These are phyloP conservation scores for Astrephomene gubernaculifera DNA, from an alignment of 139 green algal species.

Conservation along the genomic window DNA sequence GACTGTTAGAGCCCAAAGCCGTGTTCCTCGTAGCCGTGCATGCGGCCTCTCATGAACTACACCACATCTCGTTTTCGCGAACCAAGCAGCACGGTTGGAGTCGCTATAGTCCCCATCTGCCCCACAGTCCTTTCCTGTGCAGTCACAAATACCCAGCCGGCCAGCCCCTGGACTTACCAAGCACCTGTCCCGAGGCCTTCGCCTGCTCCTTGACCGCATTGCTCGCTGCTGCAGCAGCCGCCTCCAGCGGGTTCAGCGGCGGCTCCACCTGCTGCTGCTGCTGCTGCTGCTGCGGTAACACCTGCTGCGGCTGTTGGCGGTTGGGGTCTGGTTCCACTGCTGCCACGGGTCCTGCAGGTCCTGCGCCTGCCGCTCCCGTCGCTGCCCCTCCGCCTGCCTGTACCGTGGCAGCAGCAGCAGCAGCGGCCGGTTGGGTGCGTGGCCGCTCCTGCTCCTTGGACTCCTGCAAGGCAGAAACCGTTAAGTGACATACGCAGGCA, in stretches of 20 bases:
- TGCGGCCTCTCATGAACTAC: no score
- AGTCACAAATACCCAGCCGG: no score
- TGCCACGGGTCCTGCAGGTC: background rate
- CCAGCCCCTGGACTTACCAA: background rate
- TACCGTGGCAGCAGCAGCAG: background rate
- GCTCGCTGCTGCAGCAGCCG: conserved; percentile 23
- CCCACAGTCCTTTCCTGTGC: no score
- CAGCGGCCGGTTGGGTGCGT: background rate
- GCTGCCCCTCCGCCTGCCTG: background rate
- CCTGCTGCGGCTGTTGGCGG: background rate
- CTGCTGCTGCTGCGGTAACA: background rate
- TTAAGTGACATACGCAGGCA: no score
- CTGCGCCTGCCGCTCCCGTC: background rate
- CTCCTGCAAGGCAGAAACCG: background rate
- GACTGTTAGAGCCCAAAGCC: no score
- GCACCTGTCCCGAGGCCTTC: background rate
- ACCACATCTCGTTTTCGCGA: no score
- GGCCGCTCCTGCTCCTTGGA: background rate
- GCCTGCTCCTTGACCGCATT: conserved; percentile 21
- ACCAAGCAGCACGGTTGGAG: no score
- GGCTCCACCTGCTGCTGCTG: background rate
- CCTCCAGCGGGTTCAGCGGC: conserved; percentile 7
- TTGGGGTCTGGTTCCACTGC: background rate
- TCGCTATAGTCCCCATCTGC: no score
- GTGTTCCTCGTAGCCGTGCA: no score